phyloP scores from a whole-genome alignment of 1,284 basidiomycete genomes.

The Cryptococcus hybrid region DNA sequence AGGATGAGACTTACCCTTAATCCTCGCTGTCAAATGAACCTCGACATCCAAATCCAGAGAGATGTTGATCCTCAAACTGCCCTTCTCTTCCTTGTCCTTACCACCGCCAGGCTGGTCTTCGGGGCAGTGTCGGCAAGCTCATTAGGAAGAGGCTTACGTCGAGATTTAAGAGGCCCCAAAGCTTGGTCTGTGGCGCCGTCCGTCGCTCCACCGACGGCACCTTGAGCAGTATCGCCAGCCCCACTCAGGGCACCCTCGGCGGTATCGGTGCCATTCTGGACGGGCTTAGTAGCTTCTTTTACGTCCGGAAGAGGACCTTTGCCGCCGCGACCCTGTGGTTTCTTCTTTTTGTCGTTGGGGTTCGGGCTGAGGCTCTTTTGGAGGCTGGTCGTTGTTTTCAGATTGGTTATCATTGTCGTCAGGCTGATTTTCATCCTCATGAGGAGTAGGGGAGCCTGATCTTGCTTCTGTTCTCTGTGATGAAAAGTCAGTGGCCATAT shows the following conservation, averaged over 20 bases:
- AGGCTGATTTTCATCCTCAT: not conserved
- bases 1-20: conserved; percentile 10
- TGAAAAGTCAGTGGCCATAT: not conserved
- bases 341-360: not conserved
- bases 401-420: not conserved
- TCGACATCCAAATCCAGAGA: conserved; percentile 21
- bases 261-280: not conserved
- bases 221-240: not conserved
- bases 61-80: conserved; percentile 17
- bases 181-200: conserved; percentile 2
- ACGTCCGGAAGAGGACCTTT: not conserved
- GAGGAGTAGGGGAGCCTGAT: not conserved
- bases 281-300: not conserved
- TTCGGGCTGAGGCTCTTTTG: not conserved
- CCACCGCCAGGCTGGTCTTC: conserved; percentile 5
- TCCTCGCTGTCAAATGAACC: conserved; percentile 17
- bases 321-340: not conserved
- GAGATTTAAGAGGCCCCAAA: not conserved
- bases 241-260: not conserved
- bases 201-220: not conserved
- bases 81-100: conserved; percentile 13
- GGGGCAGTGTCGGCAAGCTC: conserved; percentile 3
- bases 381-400: not conserved
- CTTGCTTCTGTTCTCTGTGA: not conserved
- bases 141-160: conserved; percentile 3